These are phyloP conservation scores for Lycium ferocissimum DNA, from an alignment of 257 asterid species.

Conservation along the genomic window DNA sequence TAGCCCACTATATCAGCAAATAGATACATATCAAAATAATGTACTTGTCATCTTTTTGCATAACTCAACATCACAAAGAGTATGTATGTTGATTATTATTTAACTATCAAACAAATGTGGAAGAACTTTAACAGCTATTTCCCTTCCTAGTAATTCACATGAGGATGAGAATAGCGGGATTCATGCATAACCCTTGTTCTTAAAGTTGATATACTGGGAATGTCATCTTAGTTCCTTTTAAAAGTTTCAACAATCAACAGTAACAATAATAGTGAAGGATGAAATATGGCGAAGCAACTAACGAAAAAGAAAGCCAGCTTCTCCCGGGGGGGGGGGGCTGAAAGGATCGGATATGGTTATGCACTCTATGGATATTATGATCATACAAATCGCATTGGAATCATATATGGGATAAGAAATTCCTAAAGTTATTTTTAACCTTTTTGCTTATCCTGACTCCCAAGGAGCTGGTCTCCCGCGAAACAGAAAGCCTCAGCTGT, in stretches of 20 bases:
- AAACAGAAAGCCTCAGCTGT: conserved; percentile 82
- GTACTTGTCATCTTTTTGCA: neutral
- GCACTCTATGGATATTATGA: conserved; percentile 22
- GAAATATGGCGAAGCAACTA: neutral
- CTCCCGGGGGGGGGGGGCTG: neutral
- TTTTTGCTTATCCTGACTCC: conserved; percentile 89
- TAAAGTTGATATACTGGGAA: neutral
- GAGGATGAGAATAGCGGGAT: neutral
- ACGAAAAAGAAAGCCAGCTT: conserved; percentile 13
- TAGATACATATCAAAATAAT: neutral
- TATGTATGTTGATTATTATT: neutral
- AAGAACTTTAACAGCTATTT: conserved; percentile 21
- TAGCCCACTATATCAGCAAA: neutral
- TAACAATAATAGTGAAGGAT: neutral
- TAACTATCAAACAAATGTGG: neutral
- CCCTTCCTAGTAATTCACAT: conserved; percentile 14
- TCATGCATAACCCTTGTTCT: conserved; percentile 19
- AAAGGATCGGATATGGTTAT: conserved; percentile 7
- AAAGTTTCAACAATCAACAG: conserved; percentile 15
- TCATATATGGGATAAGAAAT: conserved; percentile 28
- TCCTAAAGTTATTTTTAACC: conserved; percentile 50
- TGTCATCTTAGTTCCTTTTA: conserved; percentile 14
- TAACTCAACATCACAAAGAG: neutral
- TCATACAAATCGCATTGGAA: conserved; percentile 29
- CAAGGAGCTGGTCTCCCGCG: conserved; percentile 62